Base-by-base conservation (phyloP, 1,284 basidiomycete genomes). In the Ceratobasidium sp. region DNA sequence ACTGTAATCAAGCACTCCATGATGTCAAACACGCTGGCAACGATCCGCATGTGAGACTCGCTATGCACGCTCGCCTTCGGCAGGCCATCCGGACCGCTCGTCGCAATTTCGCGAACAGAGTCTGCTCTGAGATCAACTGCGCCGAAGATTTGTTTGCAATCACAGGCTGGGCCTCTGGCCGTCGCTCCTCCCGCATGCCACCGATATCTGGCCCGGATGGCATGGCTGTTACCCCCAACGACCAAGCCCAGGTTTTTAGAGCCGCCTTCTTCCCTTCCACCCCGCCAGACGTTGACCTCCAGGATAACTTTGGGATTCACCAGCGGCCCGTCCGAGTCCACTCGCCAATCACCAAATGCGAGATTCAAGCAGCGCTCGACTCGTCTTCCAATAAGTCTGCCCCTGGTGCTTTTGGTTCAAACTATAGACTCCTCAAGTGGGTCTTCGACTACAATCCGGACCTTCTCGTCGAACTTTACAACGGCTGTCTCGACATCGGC, bases 381-480 rank as follows among this genome's bases (percentile, higher is more conserved):
- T 58, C 53, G 1, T 71, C 53, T 2, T 58, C 51, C 26, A 71
- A 71, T 33, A 71, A 33, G 20, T 71, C 68, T 9, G 49, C 68
- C 13, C 68, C 68, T 1, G 68, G 68, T 7, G 68, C 68, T 12
- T 56, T 56, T 56, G 68, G 68, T 1, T 56, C 53, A 12, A 71
- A 71, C 68, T 71, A 71, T 39, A 28, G 55, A 10, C 1, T 71
- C 12, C 68, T 71, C 33, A 71, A 71, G 23, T 71, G 68, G 68
- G 68, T 26, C 39, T 71, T 71, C 44, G 51, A 68, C 12, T 1
- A 3, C 26, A 49, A 33, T 1, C 23, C 66, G 3, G n/a, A 51
- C 15, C 9, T 40, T 3, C 18, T 51, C 9, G 44, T 12, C 55
- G 68, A 1, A 2, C 39, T 40, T 5, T 39, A 28, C 33, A 69